These are phyloP conservation scores for Haplographium delicatum DNA, from an alignment of 495 filamentous ascomycete genomes.

Conservation along the genomic window DNA sequence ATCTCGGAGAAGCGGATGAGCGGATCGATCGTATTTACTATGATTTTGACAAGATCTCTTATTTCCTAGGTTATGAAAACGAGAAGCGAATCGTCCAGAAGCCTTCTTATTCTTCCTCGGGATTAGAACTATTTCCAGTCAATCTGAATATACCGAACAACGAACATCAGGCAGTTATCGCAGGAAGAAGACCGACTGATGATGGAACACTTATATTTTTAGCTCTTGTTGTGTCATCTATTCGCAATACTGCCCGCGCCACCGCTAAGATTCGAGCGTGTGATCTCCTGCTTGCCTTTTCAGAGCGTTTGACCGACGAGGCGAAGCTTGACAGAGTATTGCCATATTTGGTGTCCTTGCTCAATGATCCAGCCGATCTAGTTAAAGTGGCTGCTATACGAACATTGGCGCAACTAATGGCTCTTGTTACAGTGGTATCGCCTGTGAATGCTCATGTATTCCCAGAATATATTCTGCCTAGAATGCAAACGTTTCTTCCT, in stretches of 20 bases:
- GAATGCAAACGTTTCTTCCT: constrained; percentile 66
- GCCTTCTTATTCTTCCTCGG: constrained; percentile 21
- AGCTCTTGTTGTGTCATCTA: constrained; percentile 76
- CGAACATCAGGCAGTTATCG: constrained; percentile 51
- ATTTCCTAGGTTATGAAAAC: constrained; percentile 72
- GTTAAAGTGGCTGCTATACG: constrained; percentile 83
- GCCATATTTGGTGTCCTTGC: constrained; percentile 76
- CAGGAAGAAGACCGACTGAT: constrained; percentile 47
- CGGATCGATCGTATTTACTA: constrained; percentile 86
- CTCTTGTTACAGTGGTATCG: constrained; percentile 79
- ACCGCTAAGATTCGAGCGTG: constrained; percentile 86
- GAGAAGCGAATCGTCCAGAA: constrained; percentile 31
- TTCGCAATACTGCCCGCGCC: constrained; percentile 83
- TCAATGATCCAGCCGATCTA: constrained; percentile 74
- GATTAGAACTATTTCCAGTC: constrained; percentile 61
- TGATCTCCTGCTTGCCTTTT: constrained; percentile 88
- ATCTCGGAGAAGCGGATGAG: constrained; percentile 79
- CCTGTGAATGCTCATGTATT: constrained; percentile 95
- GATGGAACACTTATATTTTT: constrained; percentile 93
- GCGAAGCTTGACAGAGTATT: constrained; percentile 93
- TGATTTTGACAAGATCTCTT: constrained; percentile 97
- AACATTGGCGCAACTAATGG: constrained; percentile 80
- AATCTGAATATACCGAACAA: constrained; percentile 84
- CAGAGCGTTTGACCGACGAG: constrained; percentile 88
- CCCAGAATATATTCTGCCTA: constrained; percentile 87